Evolutionary conservation across 2,329 filamentous ascomycete species (phyloP).

Genomic region (Amauroascus verrucosus): DNA sequence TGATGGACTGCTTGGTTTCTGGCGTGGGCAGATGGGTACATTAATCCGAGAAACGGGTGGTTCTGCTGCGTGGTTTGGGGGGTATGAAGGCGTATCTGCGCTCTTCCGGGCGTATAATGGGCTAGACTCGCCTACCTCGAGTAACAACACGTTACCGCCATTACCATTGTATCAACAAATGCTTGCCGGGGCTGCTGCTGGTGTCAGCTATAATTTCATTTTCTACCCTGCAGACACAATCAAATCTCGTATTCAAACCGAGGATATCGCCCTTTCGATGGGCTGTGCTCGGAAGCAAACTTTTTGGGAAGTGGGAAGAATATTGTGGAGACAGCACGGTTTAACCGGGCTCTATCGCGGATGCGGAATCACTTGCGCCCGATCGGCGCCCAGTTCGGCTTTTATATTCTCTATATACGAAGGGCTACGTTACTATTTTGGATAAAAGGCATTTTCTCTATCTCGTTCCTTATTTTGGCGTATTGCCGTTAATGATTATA

Average conservation of each 20-base stretch:
- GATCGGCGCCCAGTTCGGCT: conserved; percentile 88
- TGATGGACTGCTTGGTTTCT: conserved; percentile 77
- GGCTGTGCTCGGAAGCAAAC: conserved; percentile 46
- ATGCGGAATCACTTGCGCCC: conserved; percentile 81
- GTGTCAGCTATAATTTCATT: conserved; percentile 90
- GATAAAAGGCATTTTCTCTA: conserved; percentile 19
- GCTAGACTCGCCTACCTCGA: conserved; percentile 8
- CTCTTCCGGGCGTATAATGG: conserved; percentile 55
- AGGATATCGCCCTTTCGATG: conserved; percentile 45
- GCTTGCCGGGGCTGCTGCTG: conserved; percentile 73
- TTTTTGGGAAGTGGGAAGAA: conserved; percentile 61
- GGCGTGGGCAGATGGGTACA: conserved; percentile 89
- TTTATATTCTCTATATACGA: conserved; percentile 97
- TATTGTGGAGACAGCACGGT: conserved; percentile 74
- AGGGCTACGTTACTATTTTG: conserved; percentile 61
- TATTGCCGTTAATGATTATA: not conserved
- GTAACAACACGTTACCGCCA: conserved; percentile 35
- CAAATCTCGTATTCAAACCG: conserved; percentile 94
- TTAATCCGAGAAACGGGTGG: conserved; percentile 89
- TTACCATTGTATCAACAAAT: conserved; percentile 81
- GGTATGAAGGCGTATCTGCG: conserved; percentile 68
- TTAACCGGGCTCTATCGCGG: conserved; percentile 81
- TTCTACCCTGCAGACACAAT: conserved; percentile 97
- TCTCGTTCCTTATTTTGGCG: not conserved
- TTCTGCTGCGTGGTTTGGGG: conserved; percentile 88